Base-by-base conservation (phyloP, 257 asterid species). In the Solanum paucissectum region DNA sequence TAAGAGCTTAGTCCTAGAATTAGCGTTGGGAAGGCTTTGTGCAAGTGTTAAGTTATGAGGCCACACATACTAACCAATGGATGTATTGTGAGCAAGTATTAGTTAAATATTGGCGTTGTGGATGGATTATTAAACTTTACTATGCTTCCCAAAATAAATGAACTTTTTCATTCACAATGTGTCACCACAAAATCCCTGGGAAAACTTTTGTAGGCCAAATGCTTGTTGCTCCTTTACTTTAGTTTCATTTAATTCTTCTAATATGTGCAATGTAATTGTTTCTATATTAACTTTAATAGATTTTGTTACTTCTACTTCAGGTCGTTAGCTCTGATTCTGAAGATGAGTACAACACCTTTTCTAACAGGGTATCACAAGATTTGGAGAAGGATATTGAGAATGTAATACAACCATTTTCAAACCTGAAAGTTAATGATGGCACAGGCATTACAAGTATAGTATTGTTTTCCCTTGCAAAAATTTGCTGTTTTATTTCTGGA, bases 321-420 rank as follows among this genome's bases (percentile, higher is more conserved):
- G 89, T 90, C 87, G 83, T 88, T 84, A 89, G 95, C 93, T 92
- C 96, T 64, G 98, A 95, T 85, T 95, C 97, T 85, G 98, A 96
- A 40, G 88, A 71, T 46, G 98, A 96, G 91, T 37, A 77, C 6
- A 95, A 89, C 74, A 75, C 83, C 68, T 87, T 64, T 83, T 38
- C 87, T 82, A 69, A 42, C 23, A 33, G 73, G 74, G 81, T 86
- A 34, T 27, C 89, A 44, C 91, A 91, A 89, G 91, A 94, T 83
- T 83, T 71, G 33, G 91, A 77, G 81, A 88, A 91, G 88, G 89
- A 83, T 86, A 79, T 94, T 87, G 96, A 93, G 82, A 92, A 90
- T 86, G 89, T 94, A 82, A 84, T 94, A 73, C 93, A 90, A 88
- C 93, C 98, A 89, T 91, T 95, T 86, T 72, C 69, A 79, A 91